Evolutionary conservation across 2,329 filamentous ascomycete genomes (phyloP), one percentile per base, ranked within the genome.

Genomic region (Fusarium camptoceras): DNA sequence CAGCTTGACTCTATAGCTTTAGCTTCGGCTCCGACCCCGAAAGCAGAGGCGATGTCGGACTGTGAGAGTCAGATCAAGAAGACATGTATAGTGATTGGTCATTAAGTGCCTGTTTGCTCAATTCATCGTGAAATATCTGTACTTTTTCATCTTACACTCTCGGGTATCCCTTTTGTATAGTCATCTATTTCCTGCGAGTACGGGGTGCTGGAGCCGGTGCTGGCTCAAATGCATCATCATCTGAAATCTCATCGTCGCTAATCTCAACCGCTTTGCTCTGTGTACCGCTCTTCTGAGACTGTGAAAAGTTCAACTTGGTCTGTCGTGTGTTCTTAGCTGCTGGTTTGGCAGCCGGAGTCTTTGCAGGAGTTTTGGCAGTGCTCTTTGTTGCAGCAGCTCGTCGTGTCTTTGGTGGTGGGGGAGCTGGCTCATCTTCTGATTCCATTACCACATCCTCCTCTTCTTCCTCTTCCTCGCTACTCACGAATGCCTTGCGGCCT

Each of bases 201-300:
- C 78, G 71, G n/a, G 73, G 77, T 20, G 79, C 68, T 20, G 68
- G 68, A n/a, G 75, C 69, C 1, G 83, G 83, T 51, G 84, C 81
- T 8, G 86, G 81, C 76, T 90, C 87, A 76, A 91, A 91, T 0
- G 83, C 79, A 76, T 89, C 86, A 44, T 89, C 87, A 59, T 89
- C 87, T 0, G 85, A 88, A 46, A 91, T 89, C 76, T 90, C 88
- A 74, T 91, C 89, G 62, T 90, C 88, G 65, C 88, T 91, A 56
- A 90, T 86, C 73, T 90, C 87, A 18, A 87, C 74, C n/a, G 83
- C 81, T 39, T 84, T 81, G 34, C 83, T 78, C 66, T 86, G 83
- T 30, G 82, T 81, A 10, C 79, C 77, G 5, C 81, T 78, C 65
- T 85, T 74, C 11, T 71, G 68, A 4, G 68, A 71, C 54, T 81